Percentiles rank a stretch among this genome's conserved stretches.
phyloP scores from a whole-genome alignment of 2,329 filamentous ascomycete species.

The Neodidymelliopsis sp. region DNA sequence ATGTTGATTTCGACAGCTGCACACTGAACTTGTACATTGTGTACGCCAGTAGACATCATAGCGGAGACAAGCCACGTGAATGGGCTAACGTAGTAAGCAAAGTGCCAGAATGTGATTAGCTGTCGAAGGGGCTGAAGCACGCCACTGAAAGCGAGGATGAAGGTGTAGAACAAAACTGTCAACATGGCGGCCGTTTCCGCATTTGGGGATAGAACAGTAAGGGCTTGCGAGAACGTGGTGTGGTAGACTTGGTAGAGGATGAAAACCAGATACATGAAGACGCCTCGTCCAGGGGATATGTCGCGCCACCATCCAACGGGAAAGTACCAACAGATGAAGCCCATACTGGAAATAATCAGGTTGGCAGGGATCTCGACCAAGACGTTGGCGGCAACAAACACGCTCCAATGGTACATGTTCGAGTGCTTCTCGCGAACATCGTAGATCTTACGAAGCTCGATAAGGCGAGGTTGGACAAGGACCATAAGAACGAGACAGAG shows the following conservation, averaged over 20 bases:
- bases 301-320: conserved; percentile 76
- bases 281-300: conserved; percentile 69
- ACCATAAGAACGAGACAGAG: conserved; percentile 79
- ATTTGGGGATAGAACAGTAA: not conserved
- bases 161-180: conserved; percentile 66
- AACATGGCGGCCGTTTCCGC: conserved; percentile 70
- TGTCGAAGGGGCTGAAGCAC: conserved; percentile 70
- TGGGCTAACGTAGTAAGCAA: conserved; percentile 83
- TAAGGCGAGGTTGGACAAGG: conserved; percentile 79
- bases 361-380: conserved; percentile 84
- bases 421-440: conserved; percentile 83
- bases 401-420: conserved; percentile 81
- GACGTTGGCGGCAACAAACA: conserved; percentile 81
- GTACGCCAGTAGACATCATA: conserved; percentile 74
- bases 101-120: conserved; percentile 80
- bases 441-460: conserved; percentile 72
- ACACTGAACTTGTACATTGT: conserved; percentile 71
- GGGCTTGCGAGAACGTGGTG: conserved; percentile 66
- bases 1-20: conserved; percentile 71
- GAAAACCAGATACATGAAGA: conserved; percentile 76
- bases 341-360: conserved; percentile 70
- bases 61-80: conserved; percentile 82
- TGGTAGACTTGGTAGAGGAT: conserved; percentile 76
- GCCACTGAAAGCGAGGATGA: conserved; percentile 67
- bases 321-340: conserved; percentile 82